These are phyloP conservation scores for Plasmodium adleri DNA, from an alignment of 169 alveolate species.

Conservation along the genomic window DNA sequence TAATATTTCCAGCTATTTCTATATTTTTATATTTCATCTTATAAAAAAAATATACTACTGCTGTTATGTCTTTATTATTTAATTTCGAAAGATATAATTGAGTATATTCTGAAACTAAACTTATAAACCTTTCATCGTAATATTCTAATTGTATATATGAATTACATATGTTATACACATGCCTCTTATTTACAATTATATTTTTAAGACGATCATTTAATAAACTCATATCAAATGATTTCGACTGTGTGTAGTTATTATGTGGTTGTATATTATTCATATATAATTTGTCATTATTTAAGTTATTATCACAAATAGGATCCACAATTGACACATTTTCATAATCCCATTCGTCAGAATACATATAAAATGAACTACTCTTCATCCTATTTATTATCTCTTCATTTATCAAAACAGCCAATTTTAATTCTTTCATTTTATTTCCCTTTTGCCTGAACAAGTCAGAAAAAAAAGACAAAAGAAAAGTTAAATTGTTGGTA, in stretches of 20 bases:
- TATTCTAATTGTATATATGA: conserved; percentile 7
- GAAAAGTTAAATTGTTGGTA: conserved; percentile 23
- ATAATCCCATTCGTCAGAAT: no score
- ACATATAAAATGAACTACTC: background rate
- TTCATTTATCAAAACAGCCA: background rate
- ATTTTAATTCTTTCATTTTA: background rate
- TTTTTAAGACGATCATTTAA: background rate
- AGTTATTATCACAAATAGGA: no score
- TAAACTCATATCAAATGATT: background rate
- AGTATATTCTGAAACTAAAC: background rate
- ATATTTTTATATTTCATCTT: conserved; percentile 6
- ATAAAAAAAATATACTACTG: conserved; percentile 4
- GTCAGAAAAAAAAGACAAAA: conserved; percentile 7
- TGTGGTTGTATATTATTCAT: background rate
- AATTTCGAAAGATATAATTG: background rate
- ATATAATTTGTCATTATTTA: background rate
- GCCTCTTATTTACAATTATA: conserved; percentile 10
- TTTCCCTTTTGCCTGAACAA: background rate
- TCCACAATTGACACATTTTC: no score
- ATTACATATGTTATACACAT: conserved; percentile 35
- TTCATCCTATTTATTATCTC: conserved; percentile 1
- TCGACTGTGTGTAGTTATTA: background rate
- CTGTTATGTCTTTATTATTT: conserved; percentile 21
- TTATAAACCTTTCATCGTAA: background rate
- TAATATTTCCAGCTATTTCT: background rate